Evolutionary conservation across 306 rosid species (phyloP), one percentile per base, ranked within the genome.

Genomic region (Fragaria vesca): DNA sequence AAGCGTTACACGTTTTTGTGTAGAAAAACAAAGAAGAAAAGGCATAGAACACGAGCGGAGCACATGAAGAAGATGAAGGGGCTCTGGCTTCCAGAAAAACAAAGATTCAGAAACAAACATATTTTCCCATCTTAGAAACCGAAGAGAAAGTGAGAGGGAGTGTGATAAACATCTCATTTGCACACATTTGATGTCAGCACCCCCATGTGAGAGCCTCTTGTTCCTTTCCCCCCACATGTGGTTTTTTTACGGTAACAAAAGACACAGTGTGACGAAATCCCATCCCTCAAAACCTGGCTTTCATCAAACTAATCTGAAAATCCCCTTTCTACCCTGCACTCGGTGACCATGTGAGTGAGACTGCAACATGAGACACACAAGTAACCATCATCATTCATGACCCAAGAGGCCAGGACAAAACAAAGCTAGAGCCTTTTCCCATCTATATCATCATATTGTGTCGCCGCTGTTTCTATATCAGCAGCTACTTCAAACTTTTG

Each of bases 151-250:
- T 52, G 81, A 77, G 57, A 55, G 34, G 72, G 78, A 79, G 74
- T 45, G 76, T 42, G 52, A 78, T 32, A 32, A 5, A 70, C 24
- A 73, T 57, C 28, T 67, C 65, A 78, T 79, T 77, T 71, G 66
- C 10, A 43, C 45, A 26, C 66, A 61, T 61, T 51, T 77, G 63
- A 78, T 80, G 88, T 85, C 90, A 80, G 90, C 76, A 69, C 82
- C 90, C 85, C 45, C 45, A 40, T 42, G 85, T 82, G 90, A 82
- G 90, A 76, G 78, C 60, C 77, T 51, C 16, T 77, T 65, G 81
- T 69, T 78, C 73, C 73, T 58, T 74, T 40, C 45, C 58, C 21
- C 73, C 85, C 83, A 61, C 86, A 68, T 82, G 88, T 82, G 86
- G 83, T 38, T 71, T 76, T 85, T 72, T n/a, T 15, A 15, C 32